These are phyloP conservation scores for Cyclocybe aegerita DNA, from an alignment of 768 basidiomycete species.

Conservation along the genomic window DNA sequence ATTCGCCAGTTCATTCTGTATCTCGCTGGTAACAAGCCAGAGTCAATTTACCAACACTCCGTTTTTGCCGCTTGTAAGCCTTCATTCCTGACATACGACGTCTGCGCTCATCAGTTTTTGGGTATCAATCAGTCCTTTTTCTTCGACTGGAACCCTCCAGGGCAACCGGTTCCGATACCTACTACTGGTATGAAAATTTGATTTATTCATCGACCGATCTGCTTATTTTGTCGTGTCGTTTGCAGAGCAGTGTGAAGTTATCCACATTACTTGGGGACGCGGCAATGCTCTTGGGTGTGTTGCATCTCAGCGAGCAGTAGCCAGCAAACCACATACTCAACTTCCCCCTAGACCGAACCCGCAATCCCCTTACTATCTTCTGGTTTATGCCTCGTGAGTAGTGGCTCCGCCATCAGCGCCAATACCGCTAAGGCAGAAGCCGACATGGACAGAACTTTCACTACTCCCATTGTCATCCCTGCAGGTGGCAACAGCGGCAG, in stretches of 20 bases:
- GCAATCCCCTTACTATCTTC: constrained; percentile 51
- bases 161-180: constrained; percentile 31
- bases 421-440: too few species aligned
- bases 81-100: too few species aligned
- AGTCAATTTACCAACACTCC: too few species aligned
- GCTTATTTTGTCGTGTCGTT: not conserved
- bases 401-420: not conserved
- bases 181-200: constrained; percentile 27
- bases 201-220: too few species aligned
- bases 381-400: constrained; percentile 56
- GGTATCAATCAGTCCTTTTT: constrained; percentile 32
- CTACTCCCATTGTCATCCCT: constrained; percentile 47
- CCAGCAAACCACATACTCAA: too few species aligned
- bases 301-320: not conserved
- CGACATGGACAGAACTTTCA: constrained; percentile 33
- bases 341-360: constrained; percentile 42
- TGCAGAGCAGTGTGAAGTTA: constrained; percentile 41
- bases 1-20: too few species aligned
- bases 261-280: constrained; percentile 39
- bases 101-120: too few species aligned
- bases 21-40: too few species aligned
- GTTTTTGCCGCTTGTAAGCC: too few species aligned
- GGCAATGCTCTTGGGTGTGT: constrained; percentile 35
- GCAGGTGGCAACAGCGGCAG: constrained; percentile 37
- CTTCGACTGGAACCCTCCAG: constrained; percentile 33